These are phyloP conservation scores for sorghum (Sorghum bicolor) DNA, from an alignment of 176 grass and related monocot species.

Conservation along the genomic window DNA sequence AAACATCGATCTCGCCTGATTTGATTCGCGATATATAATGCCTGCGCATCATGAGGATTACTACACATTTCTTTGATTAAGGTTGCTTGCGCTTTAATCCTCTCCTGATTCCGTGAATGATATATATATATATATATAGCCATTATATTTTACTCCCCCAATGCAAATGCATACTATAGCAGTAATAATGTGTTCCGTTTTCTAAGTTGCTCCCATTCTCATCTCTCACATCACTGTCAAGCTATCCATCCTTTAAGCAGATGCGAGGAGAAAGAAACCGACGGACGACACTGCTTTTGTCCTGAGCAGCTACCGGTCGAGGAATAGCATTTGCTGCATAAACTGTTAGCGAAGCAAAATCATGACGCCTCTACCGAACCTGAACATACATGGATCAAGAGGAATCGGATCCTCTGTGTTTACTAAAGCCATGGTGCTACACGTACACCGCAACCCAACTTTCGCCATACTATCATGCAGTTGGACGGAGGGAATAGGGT, in stretches of 20 bases:
- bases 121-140: not conserved
- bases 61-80: not conserved
- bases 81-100: slow-evolving; percentile 17
- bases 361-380: not conserved
- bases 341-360: not conserved
- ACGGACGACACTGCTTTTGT: not conserved
- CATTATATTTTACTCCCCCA: not conserved
- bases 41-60: not conserved
- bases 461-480: not conserved
- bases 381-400: not conserved
- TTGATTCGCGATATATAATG: not conserved
- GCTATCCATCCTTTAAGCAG: not conserved
- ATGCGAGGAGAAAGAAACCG: not conserved
- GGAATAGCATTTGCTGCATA: not conserved
- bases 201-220: not conserved
- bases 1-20: not conserved
- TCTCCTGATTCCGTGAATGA: not conserved
- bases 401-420: slow-evolving; percentile 18
- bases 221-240: not conserved
- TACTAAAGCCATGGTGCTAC: not conserved
- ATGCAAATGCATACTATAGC: not conserved
- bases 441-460: too few species aligned
- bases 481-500: not conserved
- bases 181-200: not conserved
- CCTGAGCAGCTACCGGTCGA: not conserved